phyloP scores from a whole-genome alignment of 2,329 filamentous ascomycete genomes.

The Elsinoe arachidis region DNA sequence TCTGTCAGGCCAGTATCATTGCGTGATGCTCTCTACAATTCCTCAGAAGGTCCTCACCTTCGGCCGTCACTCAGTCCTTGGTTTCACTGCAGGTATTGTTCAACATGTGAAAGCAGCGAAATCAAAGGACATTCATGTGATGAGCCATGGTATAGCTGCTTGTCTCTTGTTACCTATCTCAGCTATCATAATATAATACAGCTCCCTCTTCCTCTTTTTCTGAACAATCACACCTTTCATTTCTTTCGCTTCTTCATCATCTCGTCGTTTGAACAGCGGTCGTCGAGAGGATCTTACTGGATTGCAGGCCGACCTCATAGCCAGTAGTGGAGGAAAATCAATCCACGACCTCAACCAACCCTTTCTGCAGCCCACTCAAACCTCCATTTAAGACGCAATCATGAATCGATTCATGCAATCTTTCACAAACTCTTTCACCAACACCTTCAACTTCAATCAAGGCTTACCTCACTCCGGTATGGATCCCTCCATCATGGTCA shows the following conservation, averaged over 20 bases:
- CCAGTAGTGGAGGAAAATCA: too few relatives aligned
- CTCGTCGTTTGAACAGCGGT: too few relatives aligned
- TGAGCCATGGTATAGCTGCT: not conserved
- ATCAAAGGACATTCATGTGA: not conserved
- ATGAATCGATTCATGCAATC: not conserved
- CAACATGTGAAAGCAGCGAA: not conserved
- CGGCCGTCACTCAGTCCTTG: not conserved
- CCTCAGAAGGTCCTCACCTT: too few relatives aligned
- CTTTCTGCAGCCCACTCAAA: not conserved
- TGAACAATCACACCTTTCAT: too few relatives aligned
- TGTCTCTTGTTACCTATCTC: too few relatives aligned
- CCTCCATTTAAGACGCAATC: not conserved
- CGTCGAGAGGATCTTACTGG: too few relatives aligned
- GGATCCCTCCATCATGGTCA: not conserved
- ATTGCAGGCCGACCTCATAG: too few relatives aligned
- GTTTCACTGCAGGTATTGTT: not conserved
- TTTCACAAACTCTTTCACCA: not conserved
- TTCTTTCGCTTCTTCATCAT: too few relatives aligned
- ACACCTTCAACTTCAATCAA: not conserved
- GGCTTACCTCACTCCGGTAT: not conserved
- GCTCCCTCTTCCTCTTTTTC: too few relatives aligned
- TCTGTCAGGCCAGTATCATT: not conserved
- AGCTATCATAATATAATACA: too few relatives aligned
- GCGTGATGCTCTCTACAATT: not conserved
- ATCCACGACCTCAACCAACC: too few relatives aligned